These are phyloP conservation scores for Exutisphaerella laricina DNA, from an alignment of 2,329 filamentous ascomycete genomes.

Conservation along the genomic window DNA sequence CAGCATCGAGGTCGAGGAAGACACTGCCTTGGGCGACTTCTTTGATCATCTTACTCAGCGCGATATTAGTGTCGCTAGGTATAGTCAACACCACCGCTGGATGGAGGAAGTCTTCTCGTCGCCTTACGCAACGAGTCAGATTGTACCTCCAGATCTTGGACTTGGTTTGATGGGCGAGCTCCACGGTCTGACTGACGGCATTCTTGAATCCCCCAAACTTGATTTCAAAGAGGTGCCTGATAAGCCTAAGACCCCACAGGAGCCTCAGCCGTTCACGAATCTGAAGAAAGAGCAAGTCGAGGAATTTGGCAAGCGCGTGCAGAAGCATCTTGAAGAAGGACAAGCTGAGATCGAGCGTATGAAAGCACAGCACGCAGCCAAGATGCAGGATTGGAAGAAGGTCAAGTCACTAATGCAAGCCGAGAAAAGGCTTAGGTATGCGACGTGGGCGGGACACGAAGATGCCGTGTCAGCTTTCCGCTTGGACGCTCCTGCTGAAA, in stretches of 20 bases:
- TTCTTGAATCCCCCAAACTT: slow-evolving; percentile 60
- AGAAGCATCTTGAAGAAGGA: slow-evolving; percentile 65
- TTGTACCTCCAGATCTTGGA: slow-evolving; percentile 79
- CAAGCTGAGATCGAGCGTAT: slow-evolving; percentile 79
- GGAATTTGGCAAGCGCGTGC: slow-evolving; percentile 74
- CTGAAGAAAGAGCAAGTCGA: slow-evolving; percentile 72
- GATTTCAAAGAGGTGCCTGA: slow-evolving; percentile 16
- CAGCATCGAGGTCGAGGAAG: slow-evolving; percentile 79
- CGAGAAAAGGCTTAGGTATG: slow-evolving; percentile 67
- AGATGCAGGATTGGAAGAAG: slow-evolving; percentile 68
- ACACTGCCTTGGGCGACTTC: slow-evolving; percentile 77
- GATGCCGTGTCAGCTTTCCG: slow-evolving; percentile 37
- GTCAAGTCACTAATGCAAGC: slow-evolving; percentile 65
- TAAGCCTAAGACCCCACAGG: slow-evolving; percentile 42
- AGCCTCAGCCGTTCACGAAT: slow-evolving; percentile 51
- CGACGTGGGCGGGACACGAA: slow-evolving; percentile 47
- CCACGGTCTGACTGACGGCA: slow-evolving; percentile 72
- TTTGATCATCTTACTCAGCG: slow-evolving; percentile 85
- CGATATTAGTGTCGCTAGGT: slow-evolving; percentile 80
- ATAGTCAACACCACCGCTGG: slow-evolving; percentile 96
- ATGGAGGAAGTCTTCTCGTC: slow-evolving; percentile 97
- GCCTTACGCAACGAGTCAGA: slow-evolving; percentile 77
- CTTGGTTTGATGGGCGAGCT: slow-evolving; percentile 75
- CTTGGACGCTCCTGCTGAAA: slow-evolving; percentile 42
- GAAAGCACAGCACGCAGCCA: slow-evolving; percentile 70